These are phyloP conservation scores for Coelastrella sp. DNA, from an alignment of 139 green algal species.

Conservation along the genomic window DNA sequence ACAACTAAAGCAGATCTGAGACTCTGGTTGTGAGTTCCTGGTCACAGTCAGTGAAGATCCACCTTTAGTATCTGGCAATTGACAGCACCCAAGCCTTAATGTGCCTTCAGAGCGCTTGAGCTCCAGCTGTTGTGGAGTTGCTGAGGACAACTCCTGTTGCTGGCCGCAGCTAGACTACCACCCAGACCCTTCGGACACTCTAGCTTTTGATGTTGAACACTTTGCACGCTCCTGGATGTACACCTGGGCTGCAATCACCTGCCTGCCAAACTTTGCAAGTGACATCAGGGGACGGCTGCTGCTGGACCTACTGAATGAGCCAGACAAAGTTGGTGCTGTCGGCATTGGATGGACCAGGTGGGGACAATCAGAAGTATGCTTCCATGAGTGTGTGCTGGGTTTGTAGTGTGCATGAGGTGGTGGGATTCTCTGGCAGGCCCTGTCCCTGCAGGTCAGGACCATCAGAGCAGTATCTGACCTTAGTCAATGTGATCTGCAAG, in stretches of 20 bases:
- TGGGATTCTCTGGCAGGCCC: no score
- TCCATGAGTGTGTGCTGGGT: background rate
- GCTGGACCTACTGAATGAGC: constrained; percentile 49
- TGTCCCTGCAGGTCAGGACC: no score
- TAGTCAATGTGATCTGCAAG: no score
- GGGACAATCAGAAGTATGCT: background rate
- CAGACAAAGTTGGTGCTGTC: background rate
- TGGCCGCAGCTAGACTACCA: constrained; percentile 46
- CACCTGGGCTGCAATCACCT: constrained; percentile 36
- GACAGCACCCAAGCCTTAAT: no score
- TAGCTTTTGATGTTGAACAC: background rate
- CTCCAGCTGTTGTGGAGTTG: no score
- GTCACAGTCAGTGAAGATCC: no score
- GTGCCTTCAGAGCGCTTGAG: no score
- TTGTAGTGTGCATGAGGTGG: background rate
- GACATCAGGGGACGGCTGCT: constrained; percentile 39
- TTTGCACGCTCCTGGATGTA: constrained; percentile 44
- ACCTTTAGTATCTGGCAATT: no score
- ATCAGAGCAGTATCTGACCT: no score
- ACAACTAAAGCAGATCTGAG: no score
- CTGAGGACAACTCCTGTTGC: background rate
- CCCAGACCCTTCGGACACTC: background rate
- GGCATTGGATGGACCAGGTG: constrained; percentile 32
- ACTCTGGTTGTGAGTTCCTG: no score
- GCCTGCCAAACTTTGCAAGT: constrained; percentile 38